A percentile compares a stretch with the other conserved stretches of the same genome.
These are phyloP conservation scores for Penicillium argentinense DNA, from an alignment of 495 filamentous ascomycete species.

Conservation along the genomic window DNA sequence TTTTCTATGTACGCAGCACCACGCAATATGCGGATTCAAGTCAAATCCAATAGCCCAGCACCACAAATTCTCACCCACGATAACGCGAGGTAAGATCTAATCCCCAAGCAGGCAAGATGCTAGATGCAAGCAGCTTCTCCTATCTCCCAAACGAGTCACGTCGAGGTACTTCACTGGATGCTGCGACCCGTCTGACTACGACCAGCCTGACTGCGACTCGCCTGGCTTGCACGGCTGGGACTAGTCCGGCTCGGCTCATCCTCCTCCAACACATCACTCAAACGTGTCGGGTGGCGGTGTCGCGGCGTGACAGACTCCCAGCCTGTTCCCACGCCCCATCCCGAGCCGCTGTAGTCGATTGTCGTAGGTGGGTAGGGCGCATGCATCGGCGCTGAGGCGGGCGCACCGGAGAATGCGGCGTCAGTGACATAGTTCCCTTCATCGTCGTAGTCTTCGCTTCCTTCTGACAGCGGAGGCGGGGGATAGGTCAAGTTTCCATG, in stretches of 20 bases:
- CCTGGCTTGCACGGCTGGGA: constrained; percentile 53
- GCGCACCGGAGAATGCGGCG: constrained; percentile 42
- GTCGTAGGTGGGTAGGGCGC: constrained; percentile 30
- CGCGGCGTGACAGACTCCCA: constrained; percentile 78
- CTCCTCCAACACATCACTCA: constrained; percentile 90
- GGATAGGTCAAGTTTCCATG: constrained; percentile 41
- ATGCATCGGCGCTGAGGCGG: constrained; percentile 31
- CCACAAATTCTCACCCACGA: no score
- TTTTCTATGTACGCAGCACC: constrained; percentile 17
- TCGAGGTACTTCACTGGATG: constrained; percentile 27
- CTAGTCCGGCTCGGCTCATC: constrained; percentile 60
- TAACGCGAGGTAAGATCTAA: background rate
- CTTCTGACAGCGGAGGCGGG: constrained; percentile 39
- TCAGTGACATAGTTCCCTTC: constrained; percentile 48
- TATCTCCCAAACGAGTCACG: no score
- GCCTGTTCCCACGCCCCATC: constrained; percentile 61
- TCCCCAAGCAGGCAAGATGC: no score
- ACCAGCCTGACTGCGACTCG: constrained; percentile 43
- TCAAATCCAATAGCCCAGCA: no score
- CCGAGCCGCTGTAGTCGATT: constrained; percentile 59
- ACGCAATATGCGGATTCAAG: background rate
- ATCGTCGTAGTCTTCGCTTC: constrained; percentile 56
- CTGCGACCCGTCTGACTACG: constrained; percentile 44
- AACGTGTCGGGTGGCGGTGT: constrained; percentile 89
- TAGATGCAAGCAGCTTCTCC: no score